Evolutionary conservation across 2,329 filamentous ascomycete genomes (phyloP).

Genomic region (Ophiostoma triangulosporum): DNA sequence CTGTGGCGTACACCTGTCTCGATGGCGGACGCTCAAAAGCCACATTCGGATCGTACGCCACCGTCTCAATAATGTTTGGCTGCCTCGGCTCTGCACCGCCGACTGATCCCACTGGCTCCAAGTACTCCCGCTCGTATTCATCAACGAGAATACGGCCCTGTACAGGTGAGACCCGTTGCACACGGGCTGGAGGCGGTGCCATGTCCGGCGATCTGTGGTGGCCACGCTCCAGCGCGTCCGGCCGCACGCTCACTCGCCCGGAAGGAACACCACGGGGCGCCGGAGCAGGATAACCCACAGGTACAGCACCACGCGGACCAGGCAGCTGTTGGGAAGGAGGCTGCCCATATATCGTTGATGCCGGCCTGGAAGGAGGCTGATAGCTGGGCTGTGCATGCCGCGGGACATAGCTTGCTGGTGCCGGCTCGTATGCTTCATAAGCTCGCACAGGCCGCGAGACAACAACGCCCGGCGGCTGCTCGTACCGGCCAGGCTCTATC

Average conservation of each 20-base stretch:
- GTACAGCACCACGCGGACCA: background rate
- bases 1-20: background rate
- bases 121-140: conserved; percentile 68
- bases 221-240: conserved; percentile 22
- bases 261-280: conserved; percentile 6
- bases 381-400: conserved; percentile 20
- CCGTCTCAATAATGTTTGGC: background rate
- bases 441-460: background rate
- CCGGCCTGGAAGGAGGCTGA: background rate
- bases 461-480: conserved; percentile 14
- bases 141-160: conserved; percentile 61
- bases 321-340: background rate
- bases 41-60: conserved; percentile 13
- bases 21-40: conserved; percentile 48
- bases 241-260: conserved; percentile 33
- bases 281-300: background rate
- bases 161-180: conserved; percentile 29
- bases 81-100: conserved; percentile 7
- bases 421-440: conserved; percentile 17
- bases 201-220: conserved; percentile 12
- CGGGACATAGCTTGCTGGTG: conserved; percentile 15
- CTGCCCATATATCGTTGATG: background rate
- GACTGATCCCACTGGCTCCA: conserved; percentile 30
- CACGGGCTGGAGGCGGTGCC: conserved; percentile 30
- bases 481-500: conserved; percentile 15